Conservation (phyloP, 2,329 filamentous ascomycete species). For the Aspergillus pseudoterreus region DNA sequence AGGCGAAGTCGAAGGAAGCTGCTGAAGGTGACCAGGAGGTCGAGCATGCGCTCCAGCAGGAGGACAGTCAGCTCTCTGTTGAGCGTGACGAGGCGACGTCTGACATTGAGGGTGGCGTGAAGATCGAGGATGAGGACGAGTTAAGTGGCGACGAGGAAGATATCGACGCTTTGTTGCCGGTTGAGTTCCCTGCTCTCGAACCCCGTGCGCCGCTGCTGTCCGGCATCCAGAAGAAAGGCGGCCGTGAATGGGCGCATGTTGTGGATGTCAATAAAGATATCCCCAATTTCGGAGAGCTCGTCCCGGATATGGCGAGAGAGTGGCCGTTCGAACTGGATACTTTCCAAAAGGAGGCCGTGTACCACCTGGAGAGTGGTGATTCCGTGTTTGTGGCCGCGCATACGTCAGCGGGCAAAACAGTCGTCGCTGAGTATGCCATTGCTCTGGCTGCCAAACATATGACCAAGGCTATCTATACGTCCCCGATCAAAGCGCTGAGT, state of each 20-base stretch:
- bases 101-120: slow-evolving; percentile 29
- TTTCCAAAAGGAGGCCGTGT: slow-evolving; percentile 98
- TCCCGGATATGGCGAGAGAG: slow-evolving; percentile 91
- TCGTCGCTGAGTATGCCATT: slow-evolving; percentile 97
- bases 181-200: slow-evolving; percentile 89
- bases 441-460: slow-evolving; percentile 95
- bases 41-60: slow-evolving; percentile 57
- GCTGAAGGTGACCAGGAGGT: slow-evolving; percentile 66
- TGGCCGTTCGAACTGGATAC: slow-evolving; percentile 98
- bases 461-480: slow-evolving; percentile 99
- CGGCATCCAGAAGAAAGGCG: slow-evolving; percentile 67
- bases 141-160: slow-evolving; percentile 46
- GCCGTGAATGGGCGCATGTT: slow-evolving; percentile 96
- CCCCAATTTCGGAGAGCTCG: slow-evolving; percentile 86
- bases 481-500: slow-evolving; percentile 95
- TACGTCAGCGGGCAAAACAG: slow-evolving; percentile 96
- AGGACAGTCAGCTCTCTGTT: slow-evolving; percentile 41
- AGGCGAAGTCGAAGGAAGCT: slow-evolving; percentile 56
- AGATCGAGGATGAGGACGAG: slow-evolving; percentile 25
- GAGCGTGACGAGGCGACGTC: slow-evolving; percentile 48
- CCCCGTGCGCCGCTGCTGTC: slow-evolving; percentile 73
- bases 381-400: slow-evolving; percentile 98
- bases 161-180: slow-evolving; percentile 81
- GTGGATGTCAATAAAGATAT: slow-evolving; percentile 93
- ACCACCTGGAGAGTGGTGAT: slow-evolving; percentile 92